Evolutionary conservation across 306 rosid genomes (phyloP), one percentile per base, ranked within the genome.

Genomic region (Malus asiatica): DNA sequence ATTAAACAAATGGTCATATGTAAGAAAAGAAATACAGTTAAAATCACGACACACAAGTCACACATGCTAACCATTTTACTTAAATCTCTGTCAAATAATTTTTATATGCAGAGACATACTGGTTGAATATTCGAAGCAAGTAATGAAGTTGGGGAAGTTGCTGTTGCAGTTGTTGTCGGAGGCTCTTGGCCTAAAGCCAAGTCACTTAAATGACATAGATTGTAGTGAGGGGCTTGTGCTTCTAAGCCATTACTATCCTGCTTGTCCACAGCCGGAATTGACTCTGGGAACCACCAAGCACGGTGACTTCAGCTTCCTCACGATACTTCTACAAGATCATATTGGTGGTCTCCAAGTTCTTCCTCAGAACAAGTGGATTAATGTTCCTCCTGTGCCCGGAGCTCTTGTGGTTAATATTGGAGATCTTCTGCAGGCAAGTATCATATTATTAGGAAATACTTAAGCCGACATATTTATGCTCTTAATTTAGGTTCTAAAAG

Each of bases 281-380:
- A 80, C 80, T 11, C 2, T 80, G 4, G 84, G 77, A 9, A 3
- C 62, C 11, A 38, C 12, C 32, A 79, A 68, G 68, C 90, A 88
- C 22, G 45, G 80, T 3, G 88, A 88, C 73, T 4, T 23, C 19
- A 40, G 19, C 76, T 90, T 90, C 66, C 27, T 90, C 57, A 84
- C 89, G 0, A 57, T 89, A 71, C 80, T 88, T 82, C 83, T 86
- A 16, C 93, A 80, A 76, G 86, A 86, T 62, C 84, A 82, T 76
- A 51, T 83, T 18, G 89, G 93, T 18, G 90, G 87, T 27, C 89
- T 86, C 18, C 90, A 88, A 75, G 70, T 80, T 76, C 79, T 84
- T 55, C 76, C 67, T 14, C 5, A 78, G 20, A 46, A 63, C 33
- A n/a, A n/a, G 15, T 78, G 81, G 81, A 33, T 63, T 38, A 45